Conservation (phyloP, 345 rosid species). For the Zanthoxylum bungeanum region DNA sequence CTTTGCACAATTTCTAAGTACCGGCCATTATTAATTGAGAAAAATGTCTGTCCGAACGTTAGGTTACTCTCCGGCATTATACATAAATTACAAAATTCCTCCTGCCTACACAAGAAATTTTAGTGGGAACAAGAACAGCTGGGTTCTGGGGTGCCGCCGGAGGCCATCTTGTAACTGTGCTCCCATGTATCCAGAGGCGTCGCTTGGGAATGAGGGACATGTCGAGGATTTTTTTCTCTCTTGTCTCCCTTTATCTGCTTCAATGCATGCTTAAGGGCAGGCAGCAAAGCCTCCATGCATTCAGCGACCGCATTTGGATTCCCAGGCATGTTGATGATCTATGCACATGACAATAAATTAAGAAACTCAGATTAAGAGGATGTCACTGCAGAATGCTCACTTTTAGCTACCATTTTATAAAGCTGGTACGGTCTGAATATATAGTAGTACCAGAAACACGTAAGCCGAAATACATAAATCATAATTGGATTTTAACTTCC, state of each 20-base stretch:
- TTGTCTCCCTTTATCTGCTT: constrained; percentile 94
- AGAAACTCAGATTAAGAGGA: neutral
- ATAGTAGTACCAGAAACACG: neutral
- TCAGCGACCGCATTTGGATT: constrained; percentile 94
- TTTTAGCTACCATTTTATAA: neutral
- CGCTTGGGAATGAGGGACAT: constrained; percentile 69
- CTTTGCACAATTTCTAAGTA: neutral
- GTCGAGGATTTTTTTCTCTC: constrained; percentile 88
- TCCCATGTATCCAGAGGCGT: constrained; percentile 63
- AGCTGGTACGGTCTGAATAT: neutral
- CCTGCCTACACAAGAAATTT: neutral
- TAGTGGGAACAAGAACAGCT: constrained; percentile 61
- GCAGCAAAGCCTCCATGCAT: constrained; percentile 90
- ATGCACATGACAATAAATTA: constrained; percentile 6
- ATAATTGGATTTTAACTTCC: neutral
- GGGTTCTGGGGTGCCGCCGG: constrained; percentile 24
- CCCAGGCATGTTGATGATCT: constrained; percentile 98
- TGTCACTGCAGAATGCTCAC: neutral
- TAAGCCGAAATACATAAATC: neutral
- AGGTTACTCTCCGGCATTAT: neutral
- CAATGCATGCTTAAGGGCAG: constrained; percentile 80
- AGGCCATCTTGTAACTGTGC: constrained; percentile 57
- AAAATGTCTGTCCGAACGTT: neutral
- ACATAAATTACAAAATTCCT: neutral
- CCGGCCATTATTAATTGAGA: neutral